Evolutionary conservation across 805 yeast species (phyloP).

Genomic region (Candida montana): DNA sequence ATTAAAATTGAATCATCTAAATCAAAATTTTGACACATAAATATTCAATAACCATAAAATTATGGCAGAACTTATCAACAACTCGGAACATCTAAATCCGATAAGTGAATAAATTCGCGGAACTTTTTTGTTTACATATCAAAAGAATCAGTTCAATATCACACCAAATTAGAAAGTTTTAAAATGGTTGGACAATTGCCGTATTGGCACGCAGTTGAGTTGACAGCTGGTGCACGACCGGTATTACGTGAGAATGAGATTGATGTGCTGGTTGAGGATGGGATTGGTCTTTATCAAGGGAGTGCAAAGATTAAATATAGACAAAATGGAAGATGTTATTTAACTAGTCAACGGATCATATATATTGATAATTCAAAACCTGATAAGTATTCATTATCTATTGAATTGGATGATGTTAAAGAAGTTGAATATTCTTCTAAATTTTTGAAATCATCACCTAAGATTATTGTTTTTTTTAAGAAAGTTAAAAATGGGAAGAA

Average conservation of each 20-base stretch:
- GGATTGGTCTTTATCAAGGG: conserved; percentile 77
- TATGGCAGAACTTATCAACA: no score
- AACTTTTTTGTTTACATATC: no score
- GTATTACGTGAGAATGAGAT: conserved; percentile 40
- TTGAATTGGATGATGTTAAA: conserved; percentile 40
- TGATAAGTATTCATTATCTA: conserved; percentile 37
- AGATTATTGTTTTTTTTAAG: conserved; percentile 47
- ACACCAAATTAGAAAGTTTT: no score
- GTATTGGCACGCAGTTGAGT: conserved; percentile 33
- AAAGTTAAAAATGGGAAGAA: not conserved
- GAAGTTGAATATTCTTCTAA: conserved; percentile 40
- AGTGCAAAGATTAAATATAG: conserved; percentile 54
- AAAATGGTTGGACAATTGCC: conserved; percentile 11
- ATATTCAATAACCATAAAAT: no score
- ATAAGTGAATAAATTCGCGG: no score
- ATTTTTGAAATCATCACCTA: conserved; percentile 75
- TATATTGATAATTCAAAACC: conserved; percentile 56
- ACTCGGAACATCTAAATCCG: no score
- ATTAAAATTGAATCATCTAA: no score
- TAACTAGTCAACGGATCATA: conserved; percentile 69
- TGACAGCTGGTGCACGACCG: conserved; percentile 35
- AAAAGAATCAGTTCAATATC: no score
- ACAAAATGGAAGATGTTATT: conserved; percentile 72
- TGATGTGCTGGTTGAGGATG: conserved; percentile 46
- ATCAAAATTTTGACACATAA: no score